Conservation (phyloP, 495 filamentous ascomycete species). For the Tricharina praecox region DNA sequence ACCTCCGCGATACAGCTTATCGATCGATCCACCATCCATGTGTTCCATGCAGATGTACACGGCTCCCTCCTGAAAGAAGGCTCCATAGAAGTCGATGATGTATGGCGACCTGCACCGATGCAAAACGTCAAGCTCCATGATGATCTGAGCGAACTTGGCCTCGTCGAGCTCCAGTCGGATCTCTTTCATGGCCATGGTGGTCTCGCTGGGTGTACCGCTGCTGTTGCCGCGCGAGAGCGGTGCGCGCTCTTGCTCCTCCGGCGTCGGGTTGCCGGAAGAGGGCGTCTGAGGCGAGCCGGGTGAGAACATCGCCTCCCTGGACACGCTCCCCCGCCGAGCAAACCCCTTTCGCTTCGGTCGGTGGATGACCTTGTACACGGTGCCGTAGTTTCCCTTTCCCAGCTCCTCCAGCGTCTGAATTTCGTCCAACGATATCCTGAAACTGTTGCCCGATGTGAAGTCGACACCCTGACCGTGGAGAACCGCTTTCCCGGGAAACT, state of each 20-base stretch:
- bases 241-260: constrained; percentile 3
- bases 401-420: constrained; percentile 89
- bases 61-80: constrained; percentile 96
- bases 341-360: constrained; percentile 1
- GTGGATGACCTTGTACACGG: constrained; percentile 90
- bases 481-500: constrained; percentile 82
- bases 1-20: constrained; percentile 88
- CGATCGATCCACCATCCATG: constrained; percentile 98
- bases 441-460: constrained; percentile 75
- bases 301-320: neutral
- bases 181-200: constrained; percentile 96
- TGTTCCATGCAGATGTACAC: constrained; percentile 99
- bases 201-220: neutral
- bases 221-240: constrained; percentile 5
- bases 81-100: constrained; percentile 97
- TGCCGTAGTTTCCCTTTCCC: constrained; percentile 96
- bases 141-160: constrained; percentile 88
- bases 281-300: constrained; percentile 1
- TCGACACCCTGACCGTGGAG: constrained; percentile 78
- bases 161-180: constrained; percentile 94
- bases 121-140: constrained; percentile 94
- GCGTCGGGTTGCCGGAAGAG: constrained; percentile 1
- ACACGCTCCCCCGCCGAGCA: constrained; percentile 2
- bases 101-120: constrained; percentile 89
- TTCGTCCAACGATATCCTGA: constrained; percentile 89